Evolutionary conservation across 139 green algal species (phyloP).

Genomic region (Asterochloris erici): DNA sequence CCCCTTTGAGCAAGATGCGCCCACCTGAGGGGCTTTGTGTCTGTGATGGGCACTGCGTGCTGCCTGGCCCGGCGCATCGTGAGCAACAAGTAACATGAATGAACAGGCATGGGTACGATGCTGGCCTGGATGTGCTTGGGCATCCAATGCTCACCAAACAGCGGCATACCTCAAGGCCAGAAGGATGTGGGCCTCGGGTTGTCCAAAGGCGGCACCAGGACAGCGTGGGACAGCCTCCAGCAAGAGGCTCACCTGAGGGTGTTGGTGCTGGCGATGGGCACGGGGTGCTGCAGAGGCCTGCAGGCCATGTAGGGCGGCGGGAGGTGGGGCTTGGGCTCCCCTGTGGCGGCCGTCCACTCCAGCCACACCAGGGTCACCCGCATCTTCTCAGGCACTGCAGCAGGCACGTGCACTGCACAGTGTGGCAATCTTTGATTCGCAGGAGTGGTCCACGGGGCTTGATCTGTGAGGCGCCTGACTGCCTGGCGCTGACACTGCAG

Average conservation of each 20-base stretch:
- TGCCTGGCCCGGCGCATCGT: neutral
- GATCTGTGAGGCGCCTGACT: too few relatives aligned
- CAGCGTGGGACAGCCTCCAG: neutral
- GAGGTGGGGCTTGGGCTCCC: slow-evolving; percentile 4
- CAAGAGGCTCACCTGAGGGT: slow-evolving; percentile 12
- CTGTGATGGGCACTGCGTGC: neutral
- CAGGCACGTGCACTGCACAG: neutral
- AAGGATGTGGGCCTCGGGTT: neutral
- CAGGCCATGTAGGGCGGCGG: slow-evolving; percentile 18
- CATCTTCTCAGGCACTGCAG: slow-evolving; percentile 34
- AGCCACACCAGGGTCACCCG: slow-evolving; percentile 44
- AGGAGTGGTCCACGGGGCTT: neutral
- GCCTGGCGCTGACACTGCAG: too few relatives aligned
- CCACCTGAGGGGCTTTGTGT: neutral
- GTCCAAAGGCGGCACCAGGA: neutral
- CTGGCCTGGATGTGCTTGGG: neutral
- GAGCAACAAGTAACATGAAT: neutral
- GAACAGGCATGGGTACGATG: neutral
- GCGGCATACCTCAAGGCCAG: neutral
- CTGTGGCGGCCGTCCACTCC: slow-evolving; percentile 27
- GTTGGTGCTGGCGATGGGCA: slow-evolving; percentile 36
- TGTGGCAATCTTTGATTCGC: neutral
- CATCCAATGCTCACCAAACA: neutral
- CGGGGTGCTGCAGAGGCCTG: slow-evolving; percentile 32
- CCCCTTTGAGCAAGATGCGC: neutral